These are phyloP conservation scores for Eimeria nieschulzi DNA, from an alignment of 169 alveolate species.

Conservation along the genomic window DNA sequence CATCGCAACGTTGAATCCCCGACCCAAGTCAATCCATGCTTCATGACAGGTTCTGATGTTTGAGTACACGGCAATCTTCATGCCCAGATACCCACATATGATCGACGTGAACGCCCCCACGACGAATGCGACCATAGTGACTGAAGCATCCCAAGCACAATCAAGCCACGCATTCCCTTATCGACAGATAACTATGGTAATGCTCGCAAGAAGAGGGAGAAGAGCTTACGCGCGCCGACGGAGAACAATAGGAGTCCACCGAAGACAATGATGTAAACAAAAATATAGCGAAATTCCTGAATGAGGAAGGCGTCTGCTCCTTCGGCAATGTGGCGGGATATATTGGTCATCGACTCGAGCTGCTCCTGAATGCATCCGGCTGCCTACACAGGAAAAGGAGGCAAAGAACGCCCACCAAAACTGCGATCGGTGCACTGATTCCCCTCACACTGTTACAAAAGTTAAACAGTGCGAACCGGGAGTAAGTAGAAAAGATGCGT, in stretches of 20 bases:
- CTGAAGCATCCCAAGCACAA: conserved; percentile 43
- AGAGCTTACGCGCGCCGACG: conserved; percentile 45
- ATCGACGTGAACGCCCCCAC: conserved; percentile 91
- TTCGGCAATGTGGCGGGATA: conserved; percentile 85
- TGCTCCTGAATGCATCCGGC: conserved; percentile 69
- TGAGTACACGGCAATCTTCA: conserved; percentile 89
- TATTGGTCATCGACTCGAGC: conserved; percentile 81
- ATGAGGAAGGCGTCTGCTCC: conserved; percentile 92
- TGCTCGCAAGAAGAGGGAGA: background rate
- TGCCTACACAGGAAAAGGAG: background rate
- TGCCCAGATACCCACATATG: conserved; percentile 90
- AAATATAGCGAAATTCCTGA: conserved; percentile 87
- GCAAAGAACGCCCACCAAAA: background rate
- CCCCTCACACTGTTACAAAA: background rate
- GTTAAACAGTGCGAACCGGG: background rate
- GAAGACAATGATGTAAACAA: conserved; percentile 86
- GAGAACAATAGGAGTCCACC: conserved; percentile 78
- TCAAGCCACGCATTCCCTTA: background rate
- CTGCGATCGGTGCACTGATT: background rate
- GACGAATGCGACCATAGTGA: conserved; percentile 88
- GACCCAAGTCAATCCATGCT: conserved; percentile 83
- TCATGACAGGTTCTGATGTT: conserved; percentile 89
- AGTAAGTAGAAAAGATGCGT: too few relatives aligned
- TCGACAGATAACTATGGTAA: background rate
- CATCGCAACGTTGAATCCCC: conserved; percentile 87